phyloP scores from a whole-genome alignment of 129 eudicot species.

The Daucus carota region DNA sequence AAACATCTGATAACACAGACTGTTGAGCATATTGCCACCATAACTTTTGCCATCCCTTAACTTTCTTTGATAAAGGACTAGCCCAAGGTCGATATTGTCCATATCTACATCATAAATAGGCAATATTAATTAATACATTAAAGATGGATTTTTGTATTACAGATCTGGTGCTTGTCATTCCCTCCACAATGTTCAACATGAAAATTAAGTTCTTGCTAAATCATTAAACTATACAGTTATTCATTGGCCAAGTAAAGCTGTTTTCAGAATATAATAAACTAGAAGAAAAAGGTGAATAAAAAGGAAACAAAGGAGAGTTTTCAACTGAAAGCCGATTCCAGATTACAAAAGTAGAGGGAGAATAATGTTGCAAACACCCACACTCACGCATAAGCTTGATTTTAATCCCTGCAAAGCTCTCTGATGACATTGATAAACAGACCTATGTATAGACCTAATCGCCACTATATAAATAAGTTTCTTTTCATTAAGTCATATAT shows the following conservation, averaged over 20 bases:
- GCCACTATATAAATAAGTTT: neutral
- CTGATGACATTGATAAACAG: neutral
- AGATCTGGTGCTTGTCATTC: neutral
- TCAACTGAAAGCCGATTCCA: neutral
- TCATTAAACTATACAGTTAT: neutral
- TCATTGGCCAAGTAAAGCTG: neutral
- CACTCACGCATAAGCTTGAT: neutral
- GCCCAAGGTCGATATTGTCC: conserved; percentile 93
- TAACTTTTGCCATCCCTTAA: conserved; percentile 69
- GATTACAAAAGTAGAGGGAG: neutral
- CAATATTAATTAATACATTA: conserved; percentile 7
- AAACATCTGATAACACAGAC: conserved; percentile 80
- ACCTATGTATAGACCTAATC: neutral
- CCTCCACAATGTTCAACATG: neutral
- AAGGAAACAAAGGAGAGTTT: neutral
- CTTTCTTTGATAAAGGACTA: conserved; percentile 52
- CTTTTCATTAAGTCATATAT: neutral
- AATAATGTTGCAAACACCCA: neutral
- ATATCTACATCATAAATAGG: conserved; percentile 44
- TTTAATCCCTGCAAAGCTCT: neutral
- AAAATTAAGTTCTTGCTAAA: neutral
- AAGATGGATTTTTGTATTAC: neutral
- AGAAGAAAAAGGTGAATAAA: neutral
- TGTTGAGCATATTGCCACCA: conserved; percentile 98
- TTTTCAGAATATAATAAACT: neutral